Evolutionary conservation across 192 early-diverging fungal species (phyloP).

Genomic region (Gamsiella multidivaricata): DNA sequence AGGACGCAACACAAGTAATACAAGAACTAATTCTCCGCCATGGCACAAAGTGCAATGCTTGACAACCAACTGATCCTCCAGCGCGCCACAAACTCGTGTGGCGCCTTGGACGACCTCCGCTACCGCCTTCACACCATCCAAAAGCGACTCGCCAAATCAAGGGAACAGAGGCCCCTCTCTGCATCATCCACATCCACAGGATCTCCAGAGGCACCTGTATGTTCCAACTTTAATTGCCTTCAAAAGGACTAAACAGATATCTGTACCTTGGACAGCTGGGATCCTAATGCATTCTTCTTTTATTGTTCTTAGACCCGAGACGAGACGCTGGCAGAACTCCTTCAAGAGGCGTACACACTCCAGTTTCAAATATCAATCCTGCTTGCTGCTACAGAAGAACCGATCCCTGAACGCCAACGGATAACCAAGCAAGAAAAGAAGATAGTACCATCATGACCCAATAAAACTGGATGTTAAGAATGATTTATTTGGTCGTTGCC

Average conservation of each 20-base stretch:
- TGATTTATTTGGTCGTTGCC: not conserved
- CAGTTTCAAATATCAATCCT: constrained; percentile 49
- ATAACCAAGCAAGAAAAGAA: not conserved
- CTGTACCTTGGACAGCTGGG: too few relatives aligned
- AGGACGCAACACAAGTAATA: not conserved
- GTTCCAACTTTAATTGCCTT: not conserved
- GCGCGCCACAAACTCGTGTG: constrained; percentile 38
- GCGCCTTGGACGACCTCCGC: constrained; percentile 30
- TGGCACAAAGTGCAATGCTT: not conserved
- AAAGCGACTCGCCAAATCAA: constrained; percentile 18
- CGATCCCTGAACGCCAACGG: constrained; percentile 36
- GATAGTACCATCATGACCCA: not conserved
- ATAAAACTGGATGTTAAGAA: too few relatives aligned
- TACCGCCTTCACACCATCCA: constrained; percentile 26
- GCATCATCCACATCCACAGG: not conserved
- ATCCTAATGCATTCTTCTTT: not conserved
- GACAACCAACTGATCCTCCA: constrained; percentile 43
- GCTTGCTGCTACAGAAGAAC: constrained; percentile 41
- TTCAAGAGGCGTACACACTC: constrained; percentile 38
- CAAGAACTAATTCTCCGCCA: not conserved
- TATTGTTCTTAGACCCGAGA: constrained; percentile 12
- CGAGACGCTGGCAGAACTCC: constrained; percentile 8
- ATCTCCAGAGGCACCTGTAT: not conserved
- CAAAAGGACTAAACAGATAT: not conserved
- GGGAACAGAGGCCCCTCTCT: not conserved